Percentiles rank a stretch among this genome's conserved stretches.
Conservation (phyloP, 305 asterid genomes). For the Euphrasia arctica region DNA sequence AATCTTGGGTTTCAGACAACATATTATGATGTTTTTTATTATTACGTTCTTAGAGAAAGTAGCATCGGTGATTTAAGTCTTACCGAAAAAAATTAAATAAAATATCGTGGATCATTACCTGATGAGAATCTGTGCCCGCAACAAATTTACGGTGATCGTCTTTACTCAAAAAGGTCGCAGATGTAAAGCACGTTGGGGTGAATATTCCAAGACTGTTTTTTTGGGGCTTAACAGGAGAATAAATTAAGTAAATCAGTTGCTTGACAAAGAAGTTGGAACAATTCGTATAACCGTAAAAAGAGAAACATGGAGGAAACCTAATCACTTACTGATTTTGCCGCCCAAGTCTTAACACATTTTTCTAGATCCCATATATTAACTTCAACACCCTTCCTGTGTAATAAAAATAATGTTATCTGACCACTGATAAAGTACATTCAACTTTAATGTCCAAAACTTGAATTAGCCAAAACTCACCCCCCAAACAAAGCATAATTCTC, state of each 20-base stretch:
- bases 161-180: conserved; percentile 69
- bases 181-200: conserved; percentile 89
- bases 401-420: conserved; percentile 16
- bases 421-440: conserved; percentile 13
- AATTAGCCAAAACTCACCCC: conserved; percentile 58
- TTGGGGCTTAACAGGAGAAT: conserved; percentile 56
- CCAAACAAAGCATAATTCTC: conserved; percentile 80
- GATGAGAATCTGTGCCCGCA: conserved; percentile 79
- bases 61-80: background rate
- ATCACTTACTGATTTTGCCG: conserved; percentile 76
- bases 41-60: background rate
- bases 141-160: conserved; percentile 91
- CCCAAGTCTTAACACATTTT: conserved; percentile 54
- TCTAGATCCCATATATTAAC: conserved; percentile 84
- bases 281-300: conserved; percentile 7
- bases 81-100: background rate
- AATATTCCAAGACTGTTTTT: conserved; percentile 81
- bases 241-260: conserved; percentile 26
- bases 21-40: background rate
- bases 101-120: conserved; percentile 40
- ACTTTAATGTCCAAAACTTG: conserved; percentile 11
- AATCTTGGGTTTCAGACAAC: conserved; percentile 3
- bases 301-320: conserved; percentile 17
- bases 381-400: conserved; percentile 82
- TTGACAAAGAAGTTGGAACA: conserved; percentile 11